These are phyloP conservation scores for Citrullus colocynthis DNA, from an alignment of 306 rosid genomes.

Conservation along the genomic window DNA sequence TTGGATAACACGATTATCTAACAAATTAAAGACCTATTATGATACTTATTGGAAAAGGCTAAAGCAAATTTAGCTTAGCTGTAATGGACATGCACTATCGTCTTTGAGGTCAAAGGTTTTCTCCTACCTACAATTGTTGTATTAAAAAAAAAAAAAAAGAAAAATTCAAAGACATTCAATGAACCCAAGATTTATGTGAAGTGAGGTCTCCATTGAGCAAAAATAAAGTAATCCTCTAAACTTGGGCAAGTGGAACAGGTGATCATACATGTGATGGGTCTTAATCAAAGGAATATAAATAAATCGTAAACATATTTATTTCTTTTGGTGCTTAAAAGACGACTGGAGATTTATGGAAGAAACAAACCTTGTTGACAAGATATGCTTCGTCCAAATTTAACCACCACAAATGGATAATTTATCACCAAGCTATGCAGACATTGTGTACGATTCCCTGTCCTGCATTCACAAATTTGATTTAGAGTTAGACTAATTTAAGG, in stretches of 20 bases:
- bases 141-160: background rate
- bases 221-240: background rate
- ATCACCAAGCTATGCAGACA: background rate
- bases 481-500: background rate
- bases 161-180: background rate
- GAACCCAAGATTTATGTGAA: background rate
- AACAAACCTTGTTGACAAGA: constrained; percentile 2
- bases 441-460: background rate
- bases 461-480: background rate
- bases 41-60: background rate
- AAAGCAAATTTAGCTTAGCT: too few relatives aligned
- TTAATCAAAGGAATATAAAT: background rate
- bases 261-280: background rate
- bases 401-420: background rate
- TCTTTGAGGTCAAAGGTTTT: too few relatives aligned
- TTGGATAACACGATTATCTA: background rate
- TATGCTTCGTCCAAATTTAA: constrained; percentile 1
- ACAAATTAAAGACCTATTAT: background rate
- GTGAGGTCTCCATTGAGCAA: background rate
- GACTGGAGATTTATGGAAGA: background rate
- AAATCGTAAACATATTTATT: background rate
- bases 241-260: background rate
- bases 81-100: too few relatives aligned
- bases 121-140: too few relatives aligned
- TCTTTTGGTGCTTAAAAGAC: background rate